Evolutionary conservation across 192 early-diverging fungal genomes (phyloP), one percentile per base, ranked within the genome.

Genomic region (Backusella circina): DNA sequence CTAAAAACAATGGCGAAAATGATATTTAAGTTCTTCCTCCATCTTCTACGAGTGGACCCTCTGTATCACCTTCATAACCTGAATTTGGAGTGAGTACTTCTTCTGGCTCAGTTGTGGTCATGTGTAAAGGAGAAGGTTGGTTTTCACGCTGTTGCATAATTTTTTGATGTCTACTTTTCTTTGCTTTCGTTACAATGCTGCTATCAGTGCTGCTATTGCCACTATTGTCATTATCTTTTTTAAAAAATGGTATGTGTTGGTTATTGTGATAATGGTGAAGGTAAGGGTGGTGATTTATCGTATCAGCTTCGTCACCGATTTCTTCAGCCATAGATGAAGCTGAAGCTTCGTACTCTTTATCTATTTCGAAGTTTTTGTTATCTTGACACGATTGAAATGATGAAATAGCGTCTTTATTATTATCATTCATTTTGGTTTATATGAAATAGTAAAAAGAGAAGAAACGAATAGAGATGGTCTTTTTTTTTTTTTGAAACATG

Each of bases 31-130:
- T 61, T 61, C 54, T 61, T 61, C 54, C 26, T 10, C 10, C 23
- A 61, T 61, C 54, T 61, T 61, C 54, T 61, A 61, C 12, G 26
- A 61, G 10, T 13, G 54, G 54, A 1, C 54, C 54, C 23, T 61
- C 54, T 61, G 54, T 61, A 61, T 61, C 54, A 61, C 54, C 54
- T 61, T 61, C 54, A 61, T 61, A 61, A 12, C 54, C 54, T 61
- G 54, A 61, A 28, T 61, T 61, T 3, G 54, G 54, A 28, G 54
- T 61, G 54, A 61, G 54, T 28, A 30, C 23, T 28, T 61, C 54
- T 57, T 57, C 54, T 28, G 23, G 54, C 10, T 61, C 23, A 3
- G 21, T 28, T 23, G 18, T 28, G 26, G 54, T 61, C 23, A 61
- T 61, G 54, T 61, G 23, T 8, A 61, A 61, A 12, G 54, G 54